Evolutionary conservation across 1,284 basidiomycete species (phyloP), one percentile per base, ranked within the genome.

Genomic region (Schizopora paradoxa): DNA sequence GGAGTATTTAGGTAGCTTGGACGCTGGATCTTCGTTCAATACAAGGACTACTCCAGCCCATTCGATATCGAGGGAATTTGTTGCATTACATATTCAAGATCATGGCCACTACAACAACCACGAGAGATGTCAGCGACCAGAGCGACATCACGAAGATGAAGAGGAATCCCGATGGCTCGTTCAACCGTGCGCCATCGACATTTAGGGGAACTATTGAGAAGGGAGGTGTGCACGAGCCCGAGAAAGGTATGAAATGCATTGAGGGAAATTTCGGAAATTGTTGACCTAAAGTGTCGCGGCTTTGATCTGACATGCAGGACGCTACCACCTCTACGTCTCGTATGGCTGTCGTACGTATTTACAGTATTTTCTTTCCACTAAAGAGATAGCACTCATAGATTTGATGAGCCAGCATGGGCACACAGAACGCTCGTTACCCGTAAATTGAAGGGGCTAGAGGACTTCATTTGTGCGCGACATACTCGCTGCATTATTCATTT

Each of bases 361-460:
- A 19, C 44, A 33, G 26, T 28, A 18, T n/a, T n/a, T n/a, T n/a
- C n/a, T n/a, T n/a, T n/a, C n/a, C n/a, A n/a, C 3, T 25, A 25
- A 25, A 19, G 18, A 23, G 11, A 14, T 5, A 29, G 27, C n/a
- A 31, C 19, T 18, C 21, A 43, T 5, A 8, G 6, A 28, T 27
- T n/a, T 22, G 7, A 11, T 42, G 23, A 28, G 26, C 11, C 38
- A 86, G 84, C 94, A 3, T 98, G 95, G 94, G 95, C 95, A 0
- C 91, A 93, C 39, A 77, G 95, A 52, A 76, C 91, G 1, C 69
- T 97, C 46, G 96, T 99, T 56, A 74, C 86, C 3, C 77, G 94
- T 55, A 79, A 90, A 64, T 75, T 99, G 56, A 98, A 98, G 66
- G 92, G 93, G 1, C 74, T 99, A 28, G 88, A 97, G 54, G 75